Base-by-base conservation (phyloP, 2,329 filamentous ascomycete species). In the Teratosphaeria epicoccoides region DNA sequence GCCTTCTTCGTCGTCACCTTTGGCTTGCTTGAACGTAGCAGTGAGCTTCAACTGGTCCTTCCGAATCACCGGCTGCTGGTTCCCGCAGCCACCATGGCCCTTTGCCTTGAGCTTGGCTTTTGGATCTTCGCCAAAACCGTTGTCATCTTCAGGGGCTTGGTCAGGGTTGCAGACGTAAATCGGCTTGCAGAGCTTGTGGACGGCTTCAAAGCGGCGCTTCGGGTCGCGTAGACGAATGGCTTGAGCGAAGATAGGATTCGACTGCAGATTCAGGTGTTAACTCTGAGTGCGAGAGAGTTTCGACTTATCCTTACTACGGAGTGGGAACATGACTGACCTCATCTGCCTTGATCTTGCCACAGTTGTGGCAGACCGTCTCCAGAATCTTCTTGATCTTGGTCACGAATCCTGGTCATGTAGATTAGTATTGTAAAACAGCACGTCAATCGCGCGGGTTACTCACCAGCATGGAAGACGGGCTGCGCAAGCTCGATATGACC, bases 351-450 rank as follows among this genome's bases (percentile, higher is more conserved):
- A 97, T 88, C 78, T 93, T 95, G 74, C 90, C 91, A 79, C 94
- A 98, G 72, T 94, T 96, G 76, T 95, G 90, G 80, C 94, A 98
- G 71, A 98, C 90, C 63, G 90, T 93, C 79, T 98, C 94, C 71
- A 98, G 78, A 64, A 99, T 82, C 78, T 97, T 98, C 79, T 99
- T 98, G 73, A 95, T 90, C 77, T 97, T 97, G 71, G 88, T 94
- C 75, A 99, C 86, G 73, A 96, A 99, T 65, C 93, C 93, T 76
- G 78, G 74, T 59, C 55, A 62, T 55, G 58, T 61, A 54, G 60
- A 43, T 26, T 49, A 28, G 50, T 29, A 12, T 14, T 28, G n/a
- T 7, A 10, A 3, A 24, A 24, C 46, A 6, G 22, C 22, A 14
- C 26, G 22, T 23, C 46, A 37, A 12, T 20, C 23, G 23, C 28